Conservation (phyloP, 129 eudicot species). For the Silybum marianum region DNA sequence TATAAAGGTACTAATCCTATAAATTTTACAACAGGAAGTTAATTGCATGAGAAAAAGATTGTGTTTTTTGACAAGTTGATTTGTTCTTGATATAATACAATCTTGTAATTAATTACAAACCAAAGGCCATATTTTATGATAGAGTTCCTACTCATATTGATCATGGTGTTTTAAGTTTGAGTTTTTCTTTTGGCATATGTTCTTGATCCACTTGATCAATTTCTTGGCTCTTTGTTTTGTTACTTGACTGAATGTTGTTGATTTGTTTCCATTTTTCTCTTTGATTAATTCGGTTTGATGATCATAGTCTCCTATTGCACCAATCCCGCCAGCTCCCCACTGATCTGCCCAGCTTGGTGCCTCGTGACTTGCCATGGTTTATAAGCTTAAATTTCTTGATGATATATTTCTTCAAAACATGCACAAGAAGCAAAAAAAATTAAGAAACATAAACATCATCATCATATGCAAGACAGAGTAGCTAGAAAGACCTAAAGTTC, state of each 20-base stretch:
- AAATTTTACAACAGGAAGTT: no score
- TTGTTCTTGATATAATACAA: not conserved
- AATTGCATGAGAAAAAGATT: not conserved
- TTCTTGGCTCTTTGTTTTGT: constrained; percentile 42
- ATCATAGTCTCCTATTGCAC: constrained; percentile 46
- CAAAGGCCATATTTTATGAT: not conserved
- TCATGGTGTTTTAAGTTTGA: not conserved
- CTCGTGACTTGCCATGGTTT: constrained; percentile 18
- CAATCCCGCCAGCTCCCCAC: constrained; percentile 82
- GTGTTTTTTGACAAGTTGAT: not conserved
- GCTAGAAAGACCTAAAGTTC: not conserved
- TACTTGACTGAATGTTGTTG: constrained; percentile 38
- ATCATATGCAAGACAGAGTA: no score
- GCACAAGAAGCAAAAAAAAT: not conserved
- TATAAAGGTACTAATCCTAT: no score
- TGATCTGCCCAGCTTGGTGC: constrained; percentile 88
- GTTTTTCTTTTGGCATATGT: constrained; percentile 47
- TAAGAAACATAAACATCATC: not conserved
- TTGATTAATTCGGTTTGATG: constrained; percentile 19
- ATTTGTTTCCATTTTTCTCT: constrained; percentile 45
- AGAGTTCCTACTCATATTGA: not conserved
- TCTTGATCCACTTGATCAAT: constrained; percentile 66
- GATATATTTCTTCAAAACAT: not conserved
- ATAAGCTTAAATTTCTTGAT: not conserved
- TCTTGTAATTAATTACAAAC: not conserved